Conservation (phyloP, 2,329 filamentous ascomycete species). For the Fusarium beomiforme region DNA sequence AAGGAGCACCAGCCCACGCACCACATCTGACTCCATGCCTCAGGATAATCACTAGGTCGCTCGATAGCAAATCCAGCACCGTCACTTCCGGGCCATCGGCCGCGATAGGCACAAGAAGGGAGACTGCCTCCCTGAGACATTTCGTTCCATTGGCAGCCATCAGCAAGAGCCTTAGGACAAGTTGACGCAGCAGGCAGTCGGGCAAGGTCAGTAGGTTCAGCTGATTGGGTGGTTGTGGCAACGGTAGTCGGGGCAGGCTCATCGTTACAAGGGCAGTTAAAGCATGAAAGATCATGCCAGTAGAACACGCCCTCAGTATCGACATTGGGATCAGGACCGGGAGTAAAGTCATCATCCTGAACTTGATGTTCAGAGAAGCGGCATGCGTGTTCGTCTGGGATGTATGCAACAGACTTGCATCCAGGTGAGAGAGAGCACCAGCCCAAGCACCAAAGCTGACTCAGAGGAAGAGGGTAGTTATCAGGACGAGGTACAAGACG, state of each 20-base stretch:
- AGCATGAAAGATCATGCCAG: conserved; percentile 15
- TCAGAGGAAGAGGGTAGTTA: background rate
- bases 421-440: conserved; percentile 1
- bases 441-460: conserved; percentile 10
- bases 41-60: conserved; percentile 2
- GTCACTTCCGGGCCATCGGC: conserved; percentile 2
- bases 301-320: conserved; percentile 9
- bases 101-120: background rate
- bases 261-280: conserved; percentile 6
- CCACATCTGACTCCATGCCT: conserved; percentile 3
- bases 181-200: conserved; percentile 4
- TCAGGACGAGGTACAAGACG: background rate
- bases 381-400: background rate
- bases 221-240: background rate
- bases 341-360: background rate
- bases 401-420: background rate
- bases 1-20: conserved; percentile 10
- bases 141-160: background rate
- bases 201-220: background rate
- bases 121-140: background rate
- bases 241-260: background rate
- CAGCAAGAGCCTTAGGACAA: background rate
- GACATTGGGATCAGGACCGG: background rate
- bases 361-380: conserved; percentile 4
- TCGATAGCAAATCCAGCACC: background rate